A percentile compares a stretch with the other conserved stretches of the same genome.
phyloP scores from a whole-genome alignment of 257 asterid genomes.

The Capsicum pubescens region DNA sequence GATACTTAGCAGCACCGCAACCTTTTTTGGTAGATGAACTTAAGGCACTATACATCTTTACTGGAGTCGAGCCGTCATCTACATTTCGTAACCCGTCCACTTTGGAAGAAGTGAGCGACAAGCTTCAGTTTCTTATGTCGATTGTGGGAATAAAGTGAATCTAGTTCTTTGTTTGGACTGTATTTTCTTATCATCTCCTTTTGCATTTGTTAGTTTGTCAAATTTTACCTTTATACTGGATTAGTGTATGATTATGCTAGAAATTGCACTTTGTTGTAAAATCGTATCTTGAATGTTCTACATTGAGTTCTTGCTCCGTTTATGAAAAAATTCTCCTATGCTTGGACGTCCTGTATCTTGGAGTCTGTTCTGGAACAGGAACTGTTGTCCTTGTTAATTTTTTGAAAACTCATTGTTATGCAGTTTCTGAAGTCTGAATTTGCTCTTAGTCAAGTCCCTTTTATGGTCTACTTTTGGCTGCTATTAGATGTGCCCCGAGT shows the following conservation, averaged over 20 bases:
- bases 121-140: constrained; percentile 73
- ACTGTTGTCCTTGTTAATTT: not conserved
- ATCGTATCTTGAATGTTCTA: not conserved
- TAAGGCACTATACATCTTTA: constrained; percentile 64
- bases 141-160: constrained; percentile 66
- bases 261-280: constrained; percentile 2
- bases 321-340: not conserved
- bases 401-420: too few relatives aligned
- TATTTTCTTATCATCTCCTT: not conserved
- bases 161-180: not conserved
- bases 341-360: too few relatives aligned
- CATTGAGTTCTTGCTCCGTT: not conserved
- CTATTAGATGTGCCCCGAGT: too few relatives aligned
- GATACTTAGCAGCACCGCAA: constrained; percentile 52
- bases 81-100: constrained; percentile 26
- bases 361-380: not conserved
- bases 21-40: constrained; percentile 56
- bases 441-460: too few relatives aligned
- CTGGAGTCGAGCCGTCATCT: constrained; percentile 78
- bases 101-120: constrained; percentile 44
- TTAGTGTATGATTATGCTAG: not conserved
- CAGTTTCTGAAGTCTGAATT: too few relatives aligned
- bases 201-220: not conserved
- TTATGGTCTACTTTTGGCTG: too few relatives aligned
- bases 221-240: not conserved